phyloP scores from a whole-genome alignment of 371 early-diverging fungal species.

The Aphelidium insulamus region DNA sequence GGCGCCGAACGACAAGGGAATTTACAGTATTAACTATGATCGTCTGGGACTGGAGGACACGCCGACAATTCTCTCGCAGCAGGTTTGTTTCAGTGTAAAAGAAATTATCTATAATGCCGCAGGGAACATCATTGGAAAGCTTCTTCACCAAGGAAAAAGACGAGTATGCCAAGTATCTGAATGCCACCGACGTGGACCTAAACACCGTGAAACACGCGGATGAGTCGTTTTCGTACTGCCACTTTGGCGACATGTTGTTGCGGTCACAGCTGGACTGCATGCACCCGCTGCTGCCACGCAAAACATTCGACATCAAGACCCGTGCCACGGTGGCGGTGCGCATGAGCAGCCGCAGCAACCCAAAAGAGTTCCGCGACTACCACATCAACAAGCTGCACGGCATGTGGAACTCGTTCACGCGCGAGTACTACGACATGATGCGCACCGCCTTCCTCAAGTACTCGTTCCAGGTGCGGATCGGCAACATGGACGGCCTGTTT shows the following conservation, averaged over 20 bases:
- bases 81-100: conserved; percentile 8
- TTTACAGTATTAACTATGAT: conserved; percentile 59
- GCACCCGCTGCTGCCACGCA: conserved; percentile 42
- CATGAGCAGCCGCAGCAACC: conserved; percentile 48
- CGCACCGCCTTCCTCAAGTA: conserved; percentile 70
- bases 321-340: conserved; percentile 67
- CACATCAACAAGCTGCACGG: conserved; percentile 22
- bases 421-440: conserved; percentile 86
- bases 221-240: not conserved
- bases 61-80: conserved; percentile 48
- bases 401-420: conserved; percentile 53
- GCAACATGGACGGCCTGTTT: conserved; percentile 88
- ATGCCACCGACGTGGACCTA: not conserved
- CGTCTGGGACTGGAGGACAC: conserved; percentile 13
- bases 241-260: conserved; percentile 35
- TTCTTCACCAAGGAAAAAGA: conserved; percentile 37
- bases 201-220: not conserved
- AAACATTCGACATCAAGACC: conserved; percentile 82
- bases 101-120: not conserved
- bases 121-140: conserved; percentile 72
- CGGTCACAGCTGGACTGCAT: conserved; percentile 81
- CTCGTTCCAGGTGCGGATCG: conserved; percentile 80
- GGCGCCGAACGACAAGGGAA: conserved; percentile 11
- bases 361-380: conserved; percentile 8
- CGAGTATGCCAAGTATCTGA: conserved; percentile 38